phyloP scores from a whole-genome alignment of 805 yeast species.

The Lipomyces chichibuensis region DNA sequence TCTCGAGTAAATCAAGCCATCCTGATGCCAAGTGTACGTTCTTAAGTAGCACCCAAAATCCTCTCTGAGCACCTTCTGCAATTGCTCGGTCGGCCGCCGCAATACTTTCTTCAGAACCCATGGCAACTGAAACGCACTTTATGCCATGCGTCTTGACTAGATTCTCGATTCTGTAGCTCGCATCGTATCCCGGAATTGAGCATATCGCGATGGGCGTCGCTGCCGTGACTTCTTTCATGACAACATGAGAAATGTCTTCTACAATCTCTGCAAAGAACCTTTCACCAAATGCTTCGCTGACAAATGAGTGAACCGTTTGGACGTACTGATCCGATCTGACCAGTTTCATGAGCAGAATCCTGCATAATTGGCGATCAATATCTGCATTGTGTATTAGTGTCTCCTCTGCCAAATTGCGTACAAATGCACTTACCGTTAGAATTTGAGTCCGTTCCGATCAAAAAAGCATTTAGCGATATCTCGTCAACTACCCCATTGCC shows the following conservation, averaged over 20 bases:
- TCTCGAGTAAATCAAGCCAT: constrained; percentile 64
- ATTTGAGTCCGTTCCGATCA: background rate
- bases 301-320: constrained; percentile 12
- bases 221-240: constrained; percentile 30
- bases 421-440: constrained; percentile 12
- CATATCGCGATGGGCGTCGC: constrained; percentile 55
- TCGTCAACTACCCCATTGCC: constrained; percentile 14
- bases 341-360: constrained; percentile 25
- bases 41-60: constrained; percentile 76
- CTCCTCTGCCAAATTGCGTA: background rate
- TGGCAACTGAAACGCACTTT: constrained; percentile 53
- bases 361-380: constrained; percentile 17
- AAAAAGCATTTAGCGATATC: constrained; percentile 10
- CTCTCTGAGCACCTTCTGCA: constrained; percentile 50
- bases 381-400: constrained; percentile 5
- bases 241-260: constrained; percentile 30
- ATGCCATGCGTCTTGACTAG: constrained; percentile 46
- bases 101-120: constrained; percentile 75
- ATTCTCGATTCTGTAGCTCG: constrained; percentile 56
- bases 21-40: constrained; percentile 72
- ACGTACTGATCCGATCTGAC: constrained; percentile 28
- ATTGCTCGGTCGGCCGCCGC: constrained; percentile 61
- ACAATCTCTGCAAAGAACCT: background rate
- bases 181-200: constrained; percentile 67
- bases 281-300: constrained; percentile 13